Percentiles rank a stretch among this genome's conserved stretches.
Conservation (phyloP, 2,329 filamentous ascomycete species). For the Colletotrichum liriopes region DNA sequence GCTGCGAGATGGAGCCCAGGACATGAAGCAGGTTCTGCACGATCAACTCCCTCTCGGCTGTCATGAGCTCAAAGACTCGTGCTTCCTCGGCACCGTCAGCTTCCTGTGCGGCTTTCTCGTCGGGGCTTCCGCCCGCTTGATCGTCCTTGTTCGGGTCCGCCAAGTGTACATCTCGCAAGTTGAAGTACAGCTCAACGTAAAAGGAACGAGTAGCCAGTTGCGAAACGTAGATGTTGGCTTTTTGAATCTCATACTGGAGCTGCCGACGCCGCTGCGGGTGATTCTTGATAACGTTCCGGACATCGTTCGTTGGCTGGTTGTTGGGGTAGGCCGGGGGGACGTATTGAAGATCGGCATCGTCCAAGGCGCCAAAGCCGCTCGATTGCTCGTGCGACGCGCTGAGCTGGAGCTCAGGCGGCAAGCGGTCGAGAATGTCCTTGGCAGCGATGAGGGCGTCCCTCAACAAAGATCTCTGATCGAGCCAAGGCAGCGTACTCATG, state of each 20-base stretch:
- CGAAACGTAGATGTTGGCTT: conserved; percentile 89
- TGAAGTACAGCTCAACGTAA: conserved; percentile 89
- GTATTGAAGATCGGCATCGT: conserved; percentile 66
- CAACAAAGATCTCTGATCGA: conserved; percentile 81
- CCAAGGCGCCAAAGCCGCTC: conserved; percentile 57
- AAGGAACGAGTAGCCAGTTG: conserved; percentile 87
- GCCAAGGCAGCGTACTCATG: conserved; percentile 82
- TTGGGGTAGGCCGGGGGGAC: conserved; percentile 66
- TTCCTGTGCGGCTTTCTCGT: conserved; percentile 56
- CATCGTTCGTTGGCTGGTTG: conserved; percentile 63
- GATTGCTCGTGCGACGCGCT: conserved; percentile 56
- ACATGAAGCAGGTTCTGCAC: conserved; percentile 84
- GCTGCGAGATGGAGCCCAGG: conserved; percentile 83
- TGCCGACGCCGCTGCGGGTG: conserved; percentile 67
- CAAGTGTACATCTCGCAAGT: conserved; percentile 78
- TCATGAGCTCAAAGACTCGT: conserved; percentile 75
- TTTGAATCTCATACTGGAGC: conserved; percentile 90
- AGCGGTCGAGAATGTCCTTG: conserved; percentile 76
- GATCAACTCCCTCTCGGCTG: conserved; percentile 83
- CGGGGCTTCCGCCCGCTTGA: conserved; percentile 52
- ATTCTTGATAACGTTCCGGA: conserved; percentile 65
- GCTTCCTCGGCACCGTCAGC: conserved; percentile 61
- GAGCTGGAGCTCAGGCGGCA: conserved; percentile 80
- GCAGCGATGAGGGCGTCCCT: conserved; percentile 79
- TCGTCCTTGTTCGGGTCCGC: conserved; percentile 59